These are phyloP conservation scores for Solanum infundibuliforme DNA, from an alignment of 257 asterid genomes.

Conservation along the genomic window DNA sequence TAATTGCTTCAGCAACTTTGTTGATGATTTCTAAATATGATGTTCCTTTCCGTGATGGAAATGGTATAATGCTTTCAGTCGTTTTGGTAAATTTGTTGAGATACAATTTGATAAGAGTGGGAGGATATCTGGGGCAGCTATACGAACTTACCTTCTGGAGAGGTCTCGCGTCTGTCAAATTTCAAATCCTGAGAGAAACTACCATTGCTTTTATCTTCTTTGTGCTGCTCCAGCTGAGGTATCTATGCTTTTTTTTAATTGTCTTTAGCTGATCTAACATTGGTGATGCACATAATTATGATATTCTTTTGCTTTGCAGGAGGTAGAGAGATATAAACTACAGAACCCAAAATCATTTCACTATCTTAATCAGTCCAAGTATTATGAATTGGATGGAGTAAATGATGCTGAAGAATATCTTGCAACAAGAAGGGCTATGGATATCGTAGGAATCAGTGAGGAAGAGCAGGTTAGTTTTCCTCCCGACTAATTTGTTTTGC, in stretches of 20 bases:
- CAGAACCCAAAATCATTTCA: slow-evolving; percentile 64
- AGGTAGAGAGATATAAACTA: slow-evolving; percentile 72
- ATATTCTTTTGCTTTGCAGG: slow-evolving; percentile 34
- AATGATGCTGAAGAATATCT: slow-evolving; percentile 85
- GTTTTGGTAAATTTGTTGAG: slow-evolving; percentile 99
- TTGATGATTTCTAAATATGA: not conserved
- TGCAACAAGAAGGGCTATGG: slow-evolving; percentile 99
- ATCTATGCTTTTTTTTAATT: not conserved
- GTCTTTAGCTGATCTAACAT: not conserved
- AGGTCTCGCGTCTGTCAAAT: slow-evolving; percentile 98
- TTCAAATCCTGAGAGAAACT: slow-evolving; percentile 92
- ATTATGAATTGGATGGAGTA: slow-evolving; percentile 80
- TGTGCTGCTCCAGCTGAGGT: slow-evolving; percentile 98
- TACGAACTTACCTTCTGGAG: slow-evolving; percentile 94
- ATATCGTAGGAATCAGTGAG: slow-evolving; percentile 92
- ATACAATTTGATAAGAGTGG: slow-evolving; percentile 96
- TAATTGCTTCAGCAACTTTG: not conserved
- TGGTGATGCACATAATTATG: not conserved
- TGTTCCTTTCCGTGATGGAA: not conserved
- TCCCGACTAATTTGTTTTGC: slow-evolving; percentile 5
- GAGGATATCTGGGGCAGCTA: slow-evolving; percentile 97
- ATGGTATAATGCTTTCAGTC: slow-evolving; percentile 40
- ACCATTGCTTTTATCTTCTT: slow-evolving; percentile 96
- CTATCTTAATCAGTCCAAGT: slow-evolving; percentile 85
- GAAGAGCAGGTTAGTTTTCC: slow-evolving; percentile 75